Base-by-base conservation (phyloP, 1,284 basidiomycete species). In the Thelephora terrestris region DNA sequence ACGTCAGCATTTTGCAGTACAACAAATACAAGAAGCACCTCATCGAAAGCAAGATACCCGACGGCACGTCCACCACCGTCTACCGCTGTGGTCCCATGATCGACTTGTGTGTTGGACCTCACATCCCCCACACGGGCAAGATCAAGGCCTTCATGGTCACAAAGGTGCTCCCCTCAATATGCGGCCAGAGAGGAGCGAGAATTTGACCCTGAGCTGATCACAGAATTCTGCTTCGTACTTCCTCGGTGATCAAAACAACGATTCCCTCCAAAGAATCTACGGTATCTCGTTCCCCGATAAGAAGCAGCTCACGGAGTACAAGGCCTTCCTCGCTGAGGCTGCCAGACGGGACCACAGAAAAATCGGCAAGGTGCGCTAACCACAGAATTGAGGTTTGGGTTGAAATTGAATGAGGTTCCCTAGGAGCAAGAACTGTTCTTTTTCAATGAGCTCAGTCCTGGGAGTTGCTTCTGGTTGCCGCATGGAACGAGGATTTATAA, bases 61-160 rank as follows among this genome's bases (percentile, higher is more conserved):
- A 99, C 64, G 95, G 95, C 54, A 90, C 91, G 16, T 92, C 89
- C 47, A 97, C 96, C 47, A 99, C 96, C 14, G 93, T 99, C 25
- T 99, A 99, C 73, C 90, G 94, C 48, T 99, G 96, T 64, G 96
- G 96, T 25, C 94, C 96, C 40, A 93, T 99, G 85, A 85, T 99
- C 52, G 96, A 99, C 70, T 76, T 99, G 43, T 99, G 96, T 64
- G 78, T 94, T 35, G 96, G 96, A 37, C 95, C 96, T 27, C 95
- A 99, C 65, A 91, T 99, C 52, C 94, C 96, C 7, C 92, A 99
- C 68, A 97, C 95, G 0, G 94, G 95, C 47, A 87, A 86, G 58
- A 97, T 99, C 74, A 99, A 99, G 76, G 85, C 93, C 1, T 81
- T 96, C 60, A 91, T 94, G 76, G 75, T 97, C 56, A 92, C 91